Conservation (phyloP, 139 green algal species). For the Tetraselmis chui region DNA sequence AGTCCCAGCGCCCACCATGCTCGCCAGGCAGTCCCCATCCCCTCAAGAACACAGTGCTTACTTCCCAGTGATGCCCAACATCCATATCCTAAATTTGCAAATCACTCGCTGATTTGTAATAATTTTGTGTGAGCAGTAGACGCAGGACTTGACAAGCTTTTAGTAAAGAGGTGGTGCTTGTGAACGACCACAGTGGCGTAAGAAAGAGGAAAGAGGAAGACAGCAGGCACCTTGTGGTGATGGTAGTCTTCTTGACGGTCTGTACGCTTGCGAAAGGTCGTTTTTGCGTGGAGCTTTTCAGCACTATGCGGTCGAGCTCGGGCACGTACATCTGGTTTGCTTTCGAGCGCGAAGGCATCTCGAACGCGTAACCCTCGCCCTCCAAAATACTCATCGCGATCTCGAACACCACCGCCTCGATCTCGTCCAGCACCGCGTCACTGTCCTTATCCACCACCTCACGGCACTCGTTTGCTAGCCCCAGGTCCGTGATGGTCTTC, state of each 20-base stretch:
- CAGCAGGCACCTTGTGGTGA: conserved; percentile 15
- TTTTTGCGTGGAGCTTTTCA: conserved; percentile 63
- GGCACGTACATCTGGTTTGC: conserved; percentile 68
- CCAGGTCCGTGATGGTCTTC: not conserved
- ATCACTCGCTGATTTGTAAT: too few relatives aligned
- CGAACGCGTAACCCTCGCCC: conserved; percentile 66
- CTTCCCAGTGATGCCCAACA: too few relatives aligned
- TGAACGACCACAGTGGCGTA: too few relatives aligned
- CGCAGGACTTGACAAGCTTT: too few relatives aligned
- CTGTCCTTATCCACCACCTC: conserved; percentile 79
- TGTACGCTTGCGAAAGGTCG: conserved; percentile 70
- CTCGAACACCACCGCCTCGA: conserved; percentile 62
- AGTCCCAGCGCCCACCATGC: too few relatives aligned
- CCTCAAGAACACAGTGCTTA: not conserved
- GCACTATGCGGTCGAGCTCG: conserved; percentile 90
- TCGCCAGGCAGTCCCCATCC: too few relatives aligned
- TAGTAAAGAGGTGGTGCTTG: too few relatives aligned
- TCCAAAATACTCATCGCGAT: conserved; percentile 40
- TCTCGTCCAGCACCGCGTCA: conserved; percentile 64
- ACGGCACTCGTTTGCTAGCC: not conserved
- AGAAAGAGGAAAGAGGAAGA: too few relatives aligned
- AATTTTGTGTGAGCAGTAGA: too few relatives aligned
- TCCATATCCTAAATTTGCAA: too few relatives aligned
- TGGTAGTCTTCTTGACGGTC: conserved; percentile 28
- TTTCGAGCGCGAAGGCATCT: conserved; percentile 71